These are phyloP conservation scores for Brassica napus DNA, from an alignment of 345 rosid genomes.

Conservation along the genomic window Da-Ae NC_063436.1:10392501-10393000, in stretches of 20 bases:
- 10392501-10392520: slow-evolving; percentile 94
- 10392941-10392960: background rate
- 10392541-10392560: slow-evolving; percentile 80
- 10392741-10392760: slow-evolving; percentile 71
- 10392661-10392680: slow-evolving; percentile 97
- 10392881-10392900: slow-evolving; percentile 25
- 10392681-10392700: slow-evolving; percentile 99
- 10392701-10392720: slow-evolving; percentile 94
- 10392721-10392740: slow-evolving; percentile 85
- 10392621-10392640: slow-evolving; percentile 99
- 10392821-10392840: background rate
- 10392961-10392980: slow-evolving; percentile 8
- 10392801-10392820: too few relatives aligned
- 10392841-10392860: slow-evolving; percentile 11
- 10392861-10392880: slow-evolving; percentile 28
- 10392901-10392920: background rate
- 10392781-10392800: too few relatives aligned
- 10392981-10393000: slow-evolving; percentile 24
- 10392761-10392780: too few relatives aligned
- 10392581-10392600: slow-evolving; percentile 92
- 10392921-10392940: background rate
- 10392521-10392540: slow-evolving; percentile 94
- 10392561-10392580: slow-evolving; percentile 98
- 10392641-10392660: slow-evolving; percentile 93
- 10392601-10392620: slow-evolving; percentile 92